Base-by-base conservation (phyloP, 1,284 basidiomycete species). In the Ustilago cynodontis region DNA sequence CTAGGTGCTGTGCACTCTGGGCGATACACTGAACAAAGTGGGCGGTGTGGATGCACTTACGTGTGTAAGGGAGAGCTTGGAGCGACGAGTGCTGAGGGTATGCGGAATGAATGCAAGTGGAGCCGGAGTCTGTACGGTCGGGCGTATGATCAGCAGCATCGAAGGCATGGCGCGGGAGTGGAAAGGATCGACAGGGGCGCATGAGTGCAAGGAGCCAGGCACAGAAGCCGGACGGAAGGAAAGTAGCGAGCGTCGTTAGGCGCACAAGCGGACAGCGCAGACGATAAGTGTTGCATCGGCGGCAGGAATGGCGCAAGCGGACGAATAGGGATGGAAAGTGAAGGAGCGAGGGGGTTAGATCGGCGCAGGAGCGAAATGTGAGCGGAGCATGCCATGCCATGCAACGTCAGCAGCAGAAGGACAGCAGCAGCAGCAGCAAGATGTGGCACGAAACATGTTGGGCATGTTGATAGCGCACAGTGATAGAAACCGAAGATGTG, bases 201-300 rank as follows among this genome's bases (percentile, higher is more conserved):
- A 37, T 28, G 18, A 7, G 58, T 29, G 65, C 55, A 54, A 59
- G 62, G 55, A 41, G 56, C 63, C 41, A 71, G 63, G 69, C 29
- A 65, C 68, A 61, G 4, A 18, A 47, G 18, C 37, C 41, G 53
- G 37, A n/a, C 37, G 18, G 33, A 33, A 28, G 45, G 45, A 26
- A 50, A n/a, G 35, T 53, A 13, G 55, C 31, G 20, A 53, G 31
- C 47, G 53, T 49, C 22, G 39, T 47, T 39, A 41, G 45, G 31
- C 45, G 68, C 68, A 57, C 68, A 71, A 61, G 33, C 59, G 52
- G 62, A 65, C 59, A 62, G 68, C n/a, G 22, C 41, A 28, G 35
- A 26, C 2, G 22, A 29, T 52, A 16, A 24, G 53, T 47, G 29
- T 24, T 41, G 35, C 35, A 16, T 37, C 22, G 28, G n/a, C 13